Evolutionary conservation across 2,329 filamentous ascomycete genomes (phyloP).

Genomic region (Macroventuria anomochaeta): DNA sequence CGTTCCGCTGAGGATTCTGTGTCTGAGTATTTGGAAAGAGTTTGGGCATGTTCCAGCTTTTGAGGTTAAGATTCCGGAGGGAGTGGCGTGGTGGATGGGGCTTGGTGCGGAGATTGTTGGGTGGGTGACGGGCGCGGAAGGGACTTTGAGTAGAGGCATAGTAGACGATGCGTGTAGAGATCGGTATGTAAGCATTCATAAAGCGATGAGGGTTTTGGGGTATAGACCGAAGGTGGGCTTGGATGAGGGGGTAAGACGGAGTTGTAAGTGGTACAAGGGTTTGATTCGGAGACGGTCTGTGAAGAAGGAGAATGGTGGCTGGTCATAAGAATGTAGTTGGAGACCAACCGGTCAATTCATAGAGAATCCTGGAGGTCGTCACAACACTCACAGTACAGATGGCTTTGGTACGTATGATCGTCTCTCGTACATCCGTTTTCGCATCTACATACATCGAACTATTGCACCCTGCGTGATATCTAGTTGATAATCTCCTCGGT

Average conservation of each 20-base stretch:
- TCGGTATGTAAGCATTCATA: constrained; percentile 61
- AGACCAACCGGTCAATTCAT: background rate
- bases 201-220: constrained; percentile 59
- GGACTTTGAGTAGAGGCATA: constrained; percentile 60
- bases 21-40: constrained; percentile 74
- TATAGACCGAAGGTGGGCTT: constrained; percentile 60
- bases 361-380: background rate
- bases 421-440: constrained; percentile 7
- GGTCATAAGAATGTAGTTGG: background rate
- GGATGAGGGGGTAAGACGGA: constrained; percentile 55
- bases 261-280: constrained; percentile 26
- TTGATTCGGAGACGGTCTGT: background rate
- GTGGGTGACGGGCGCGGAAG: constrained; percentile 54
- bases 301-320: constrained; percentile 7
- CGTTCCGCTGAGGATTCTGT: constrained; percentile 90
- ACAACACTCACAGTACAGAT: background rate
- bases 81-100: constrained; percentile 58
- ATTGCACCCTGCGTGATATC: background rate
- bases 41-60: constrained; percentile 62
- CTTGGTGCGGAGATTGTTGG: constrained; percentile 55
- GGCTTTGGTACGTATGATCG: background rate
- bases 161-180: constrained; percentile 62
- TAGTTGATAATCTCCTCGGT: constrained; percentile 73
- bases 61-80: constrained; percentile 56
- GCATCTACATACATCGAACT: constrained; percentile 3